Conservation (phyloP, 2,329 filamentous ascomycete species). For the Diaporthe sp. region DNA sequence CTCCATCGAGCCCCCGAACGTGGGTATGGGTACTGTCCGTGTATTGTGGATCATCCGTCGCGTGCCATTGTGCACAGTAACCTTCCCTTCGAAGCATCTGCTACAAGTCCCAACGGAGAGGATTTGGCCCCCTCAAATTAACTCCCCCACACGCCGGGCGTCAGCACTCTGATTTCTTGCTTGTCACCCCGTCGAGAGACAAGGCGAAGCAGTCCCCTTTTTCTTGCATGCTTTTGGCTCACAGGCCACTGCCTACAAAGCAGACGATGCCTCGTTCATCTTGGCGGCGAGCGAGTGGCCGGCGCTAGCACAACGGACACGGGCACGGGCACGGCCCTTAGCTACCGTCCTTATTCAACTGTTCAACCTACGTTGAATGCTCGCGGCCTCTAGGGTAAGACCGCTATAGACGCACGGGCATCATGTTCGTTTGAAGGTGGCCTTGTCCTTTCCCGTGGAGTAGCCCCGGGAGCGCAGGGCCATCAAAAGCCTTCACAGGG, state of each 20-base stretch:
- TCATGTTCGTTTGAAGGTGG: conserved; percentile 15
- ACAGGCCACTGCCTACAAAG: not conserved
- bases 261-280: conserved; percentile 16
- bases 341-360: conserved; percentile 17
- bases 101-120: conserved; percentile 25
- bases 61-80: not conserved
- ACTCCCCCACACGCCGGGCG: conserved; percentile 35
- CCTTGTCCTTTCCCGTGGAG: conserved; percentile 4
- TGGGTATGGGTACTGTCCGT: conserved; percentile 12
- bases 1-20: not conserved
- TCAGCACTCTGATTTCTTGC: conserved; percentile 39
- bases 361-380: not conserved
- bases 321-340: conserved; percentile 11
- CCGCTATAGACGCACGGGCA: conserved; percentile 8
- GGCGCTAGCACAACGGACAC: conserved; percentile 17
- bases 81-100: not conserved
- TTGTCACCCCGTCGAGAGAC: conserved; percentile 23
- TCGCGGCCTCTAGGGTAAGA: not conserved
- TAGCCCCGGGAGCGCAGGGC: conserved; percentile 7
- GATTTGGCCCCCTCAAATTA: conserved; percentile 35
- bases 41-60: conserved; percentile 25
- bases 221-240: conserved; percentile 30
- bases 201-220: conserved; percentile 28
- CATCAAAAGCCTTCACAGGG: not conserved
- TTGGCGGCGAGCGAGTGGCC: conserved; percentile 19